A percentile compares a stretch with the other conserved stretches of the same genome.
phyloP scores from a whole-genome alignment of 225 moss, liverwort and hornwort genomes.

The Polytrichum commune region DNA sequence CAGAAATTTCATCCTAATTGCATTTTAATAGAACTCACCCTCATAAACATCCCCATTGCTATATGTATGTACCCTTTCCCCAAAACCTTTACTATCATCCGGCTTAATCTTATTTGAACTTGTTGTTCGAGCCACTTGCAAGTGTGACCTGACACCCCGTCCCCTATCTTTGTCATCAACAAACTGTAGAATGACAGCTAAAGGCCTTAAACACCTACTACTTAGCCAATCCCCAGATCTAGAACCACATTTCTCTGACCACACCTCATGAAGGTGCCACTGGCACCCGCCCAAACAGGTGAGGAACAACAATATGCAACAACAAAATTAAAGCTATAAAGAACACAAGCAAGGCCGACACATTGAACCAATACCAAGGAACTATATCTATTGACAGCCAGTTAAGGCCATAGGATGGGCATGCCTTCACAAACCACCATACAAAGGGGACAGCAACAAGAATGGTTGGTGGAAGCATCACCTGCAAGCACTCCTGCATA shows the following conservation, averaged over 20 bases:
- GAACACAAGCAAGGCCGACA: constrained; percentile 70
- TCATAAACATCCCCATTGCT: constrained; percentile 96
- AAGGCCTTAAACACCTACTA: constrained; percentile 65
- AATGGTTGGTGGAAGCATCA: constrained; percentile 65
- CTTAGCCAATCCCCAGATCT: constrained; percentile 69
- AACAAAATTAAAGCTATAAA: constrained; percentile 78
- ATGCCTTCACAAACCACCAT: constrained; percentile 90
- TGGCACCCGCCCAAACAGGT: constrained; percentile 52
- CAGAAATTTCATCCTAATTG: too few relatives aligned
- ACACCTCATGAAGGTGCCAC: constrained; percentile 50
- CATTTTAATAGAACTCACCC: constrained; percentile 85
- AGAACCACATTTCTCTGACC: constrained; percentile 50
- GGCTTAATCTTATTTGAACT: constrained; percentile 35
- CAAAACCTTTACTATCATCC: constrained; percentile 59
- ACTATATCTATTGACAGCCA: constrained; percentile 68
- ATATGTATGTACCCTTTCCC: constrained; percentile 80
- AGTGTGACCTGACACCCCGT: constrained; percentile 43
- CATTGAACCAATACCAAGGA: constrained; percentile 82
- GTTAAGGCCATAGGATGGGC: constrained; percentile 58
- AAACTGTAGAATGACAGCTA: constrained; percentile 57
- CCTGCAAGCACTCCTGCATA: constrained; percentile 61
- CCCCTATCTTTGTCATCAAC: constrained; percentile 61
- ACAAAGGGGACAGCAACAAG: constrained; percentile 79
- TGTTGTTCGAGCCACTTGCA: constrained; percentile 50
- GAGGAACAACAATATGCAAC: constrained; percentile 70